These are phyloP conservation scores for Lasiodiplodia theobromae DNA, from an alignment of 2,329 filamentous ascomycete genomes.

Conservation along the genomic window DNA sequence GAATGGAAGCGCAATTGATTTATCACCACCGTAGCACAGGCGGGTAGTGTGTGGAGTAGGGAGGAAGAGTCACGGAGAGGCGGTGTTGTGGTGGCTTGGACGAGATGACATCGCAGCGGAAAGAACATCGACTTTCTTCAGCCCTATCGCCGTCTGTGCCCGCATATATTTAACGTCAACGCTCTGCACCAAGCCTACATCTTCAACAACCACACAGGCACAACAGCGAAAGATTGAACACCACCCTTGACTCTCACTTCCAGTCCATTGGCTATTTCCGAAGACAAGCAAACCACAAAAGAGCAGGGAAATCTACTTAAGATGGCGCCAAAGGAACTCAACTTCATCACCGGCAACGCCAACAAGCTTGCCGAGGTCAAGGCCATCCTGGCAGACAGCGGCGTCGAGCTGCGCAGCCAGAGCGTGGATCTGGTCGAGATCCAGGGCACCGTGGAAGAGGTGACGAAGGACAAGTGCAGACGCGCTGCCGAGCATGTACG, in stretches of 20 bases:
- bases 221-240: not conserved
- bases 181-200: not conserved
- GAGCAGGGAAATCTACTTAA: conserved; percentile 3
- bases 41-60: not conserved
- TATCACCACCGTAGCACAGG: conserved; percentile 10
- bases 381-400: conserved; percentile 77
- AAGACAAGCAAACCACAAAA: conserved; percentile 24
- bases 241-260: conserved; percentile 13
- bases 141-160: conserved; percentile 10
- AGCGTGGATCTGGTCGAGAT: conserved; percentile 85
- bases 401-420: conserved; percentile 76
- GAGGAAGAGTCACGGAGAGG: conserved; percentile 17
- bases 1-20: conserved; percentile 8
- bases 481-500: conserved; percentile 79
- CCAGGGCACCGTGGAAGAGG: conserved; percentile 90
- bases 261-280: no score
- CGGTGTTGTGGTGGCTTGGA: conserved; percentile 23
- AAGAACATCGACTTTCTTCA: conserved; percentile 28
- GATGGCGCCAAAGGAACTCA: conserved; percentile 66
- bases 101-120: conserved; percentile 4
- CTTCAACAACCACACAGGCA: conserved; percentile 1
- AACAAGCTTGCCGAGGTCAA: conserved; percentile 93
- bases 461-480: conserved; percentile 85
- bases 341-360: conserved; percentile 96
- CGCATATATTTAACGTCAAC: conserved; percentile 15